Evolutionary conservation across 2,329 filamentous ascomycete species (phyloP).

Genomic region (Xylariaceae sp.): DNA sequence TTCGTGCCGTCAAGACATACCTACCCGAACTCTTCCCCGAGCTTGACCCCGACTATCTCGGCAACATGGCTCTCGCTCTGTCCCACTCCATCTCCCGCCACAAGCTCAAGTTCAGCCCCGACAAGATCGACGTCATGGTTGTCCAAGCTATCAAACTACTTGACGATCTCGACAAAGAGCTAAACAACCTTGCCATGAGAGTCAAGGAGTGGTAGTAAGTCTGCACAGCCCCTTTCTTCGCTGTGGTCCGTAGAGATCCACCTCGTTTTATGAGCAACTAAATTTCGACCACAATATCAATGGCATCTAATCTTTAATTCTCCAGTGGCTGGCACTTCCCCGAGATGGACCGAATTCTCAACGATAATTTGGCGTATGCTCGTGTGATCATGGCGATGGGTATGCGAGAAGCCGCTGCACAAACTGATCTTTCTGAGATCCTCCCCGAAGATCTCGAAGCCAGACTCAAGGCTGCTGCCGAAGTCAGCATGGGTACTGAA

Average conservation of each 20-base stretch:
- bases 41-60: slow-evolving; percentile 78
- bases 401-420: slow-evolving; percentile 76
- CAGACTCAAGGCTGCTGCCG: slow-evolving; percentile 88
- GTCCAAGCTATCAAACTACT: slow-evolving; percentile 93
- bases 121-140: slow-evolving; percentile 99
- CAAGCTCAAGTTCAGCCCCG: slow-evolving; percentile 97
- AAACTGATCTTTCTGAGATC: slow-evolving; percentile 80
- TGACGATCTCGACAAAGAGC: slow-evolving; percentile 96
- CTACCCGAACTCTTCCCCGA: slow-evolving; percentile 88
- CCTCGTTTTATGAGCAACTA: neutral
- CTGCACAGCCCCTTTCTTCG: neutral
- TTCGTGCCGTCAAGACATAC: slow-evolving; percentile 90
- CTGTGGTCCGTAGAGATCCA: neutral
- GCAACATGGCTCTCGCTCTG: slow-evolving; percentile 92
- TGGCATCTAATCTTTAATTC: neutral
- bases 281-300: neutral
- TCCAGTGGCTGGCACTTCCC: slow-evolving; percentile 89
- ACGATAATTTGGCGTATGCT: slow-evolving; percentile 94
- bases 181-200: slow-evolving; percentile 98
- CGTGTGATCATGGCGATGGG: slow-evolving; percentile 86
- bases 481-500: slow-evolving; percentile 98
- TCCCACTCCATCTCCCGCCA: slow-evolving; percentile 95
- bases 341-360: slow-evolving; percentile 93
- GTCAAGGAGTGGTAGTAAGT: slow-evolving; percentile 92
- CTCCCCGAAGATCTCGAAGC: slow-evolving; percentile 93